These are phyloP conservation scores for Fomitopsis serialis DNA, from an alignment of 768 basidiomycete genomes.

Conservation along the genomic window DNA sequence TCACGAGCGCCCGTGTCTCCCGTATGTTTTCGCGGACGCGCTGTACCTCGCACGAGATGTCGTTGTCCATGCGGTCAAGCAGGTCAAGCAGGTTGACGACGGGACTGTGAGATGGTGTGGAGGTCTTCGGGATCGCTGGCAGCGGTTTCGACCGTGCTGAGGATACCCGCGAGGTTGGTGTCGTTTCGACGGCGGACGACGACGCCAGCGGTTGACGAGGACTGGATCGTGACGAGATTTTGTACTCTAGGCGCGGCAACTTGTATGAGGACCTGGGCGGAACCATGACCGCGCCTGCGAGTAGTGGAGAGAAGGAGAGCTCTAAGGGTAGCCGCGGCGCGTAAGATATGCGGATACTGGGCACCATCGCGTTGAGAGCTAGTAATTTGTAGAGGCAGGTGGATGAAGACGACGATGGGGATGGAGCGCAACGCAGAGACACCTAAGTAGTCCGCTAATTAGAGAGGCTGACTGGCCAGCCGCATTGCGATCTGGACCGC, in stretches of 20 bases:
- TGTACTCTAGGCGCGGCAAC: too few species aligned
- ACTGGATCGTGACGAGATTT: too few species aligned
- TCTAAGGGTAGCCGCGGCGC: conserved; percentile 20
- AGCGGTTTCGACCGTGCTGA: neutral
- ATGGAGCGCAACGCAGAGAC: too few species aligned
- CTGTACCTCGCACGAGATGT: conserved; percentile 23
- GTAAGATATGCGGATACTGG: conserved; percentile 1
- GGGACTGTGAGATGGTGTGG: conserved; percentile 17
- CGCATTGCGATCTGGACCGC: neutral
- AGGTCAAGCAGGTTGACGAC: conserved; percentile 28
- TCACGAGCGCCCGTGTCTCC: conserved; percentile 17
- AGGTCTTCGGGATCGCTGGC: conserved; percentile 7
- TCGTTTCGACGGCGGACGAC: too few species aligned
- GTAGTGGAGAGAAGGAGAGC: conserved; percentile 24
- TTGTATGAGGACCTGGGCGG: too few species aligned
- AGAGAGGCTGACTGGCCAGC: neutral
- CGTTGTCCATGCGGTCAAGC: conserved; percentile 30
- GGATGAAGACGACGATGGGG: neutral
- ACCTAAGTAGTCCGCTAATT: too few species aligned
- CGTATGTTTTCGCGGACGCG: conserved; percentile 21
- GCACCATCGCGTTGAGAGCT: too few species aligned
- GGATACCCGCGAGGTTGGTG: too few species aligned
- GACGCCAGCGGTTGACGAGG: too few species aligned
- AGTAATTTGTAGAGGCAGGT: too few species aligned
- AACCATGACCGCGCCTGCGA: conserved; percentile 13